Evolutionary conservation across 2,329 filamentous ascomycete genomes (phyloP).

Genomic region (Colletotrichum theobromicola): DNA sequence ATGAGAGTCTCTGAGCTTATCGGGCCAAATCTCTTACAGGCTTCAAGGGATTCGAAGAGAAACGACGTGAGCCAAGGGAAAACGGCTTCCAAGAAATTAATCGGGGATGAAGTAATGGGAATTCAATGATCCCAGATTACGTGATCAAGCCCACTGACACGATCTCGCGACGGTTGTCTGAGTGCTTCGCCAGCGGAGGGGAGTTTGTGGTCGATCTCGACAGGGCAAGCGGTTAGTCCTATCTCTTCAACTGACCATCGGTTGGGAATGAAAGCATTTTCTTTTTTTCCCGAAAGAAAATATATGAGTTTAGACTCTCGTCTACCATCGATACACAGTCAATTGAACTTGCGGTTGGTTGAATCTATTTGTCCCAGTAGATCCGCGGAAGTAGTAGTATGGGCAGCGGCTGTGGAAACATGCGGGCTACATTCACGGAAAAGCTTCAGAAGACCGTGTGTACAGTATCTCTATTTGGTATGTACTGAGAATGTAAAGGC

Average conservation of each 20-base stretch:
- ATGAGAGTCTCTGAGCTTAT: not conserved
- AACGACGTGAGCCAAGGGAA: not conserved
- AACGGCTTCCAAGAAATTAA: not conserved
- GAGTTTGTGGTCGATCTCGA: not conserved
- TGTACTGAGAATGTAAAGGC: not conserved
- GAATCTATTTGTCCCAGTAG: not conserved
- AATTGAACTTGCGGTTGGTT: not conserved
- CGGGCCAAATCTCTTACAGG: not conserved
- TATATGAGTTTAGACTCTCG: too few species aligned
- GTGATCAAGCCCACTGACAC: not conserved
- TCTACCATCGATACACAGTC: not conserved
- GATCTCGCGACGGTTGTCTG: not conserved
- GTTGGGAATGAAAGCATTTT: not conserved
- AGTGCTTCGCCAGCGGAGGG: not conserved
- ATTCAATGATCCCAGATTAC: constrained; percentile 4
- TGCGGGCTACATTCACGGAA: not conserved
- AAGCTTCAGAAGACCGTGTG: accelerated
- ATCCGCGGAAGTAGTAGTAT: not conserved
- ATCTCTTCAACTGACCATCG: not conserved
- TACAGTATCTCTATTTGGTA: not conserved
- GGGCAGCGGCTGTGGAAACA: not conserved
- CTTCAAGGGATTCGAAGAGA: not conserved
- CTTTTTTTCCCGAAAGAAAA: not conserved
- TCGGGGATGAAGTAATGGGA: constrained; percentile 2
- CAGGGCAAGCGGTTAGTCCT: accelerated